Percentiles rank a stretch among this genome's conserved stretches.
These are phyloP conservation scores for Hericium coralloides DNA, from an alignment of 768 basidiomycete species.

Conservation along the genomic window DNA sequence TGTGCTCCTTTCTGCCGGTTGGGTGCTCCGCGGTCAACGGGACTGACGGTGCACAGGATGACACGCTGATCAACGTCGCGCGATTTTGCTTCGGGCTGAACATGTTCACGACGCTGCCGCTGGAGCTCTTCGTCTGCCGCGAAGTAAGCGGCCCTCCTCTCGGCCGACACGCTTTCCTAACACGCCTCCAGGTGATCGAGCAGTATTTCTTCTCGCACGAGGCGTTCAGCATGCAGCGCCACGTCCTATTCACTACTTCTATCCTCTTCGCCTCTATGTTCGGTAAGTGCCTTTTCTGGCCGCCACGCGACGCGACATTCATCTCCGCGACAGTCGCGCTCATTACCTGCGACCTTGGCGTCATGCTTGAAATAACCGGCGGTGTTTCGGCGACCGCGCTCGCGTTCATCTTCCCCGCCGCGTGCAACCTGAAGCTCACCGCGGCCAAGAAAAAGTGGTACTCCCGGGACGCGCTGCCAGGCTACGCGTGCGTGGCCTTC, in stretches of 20 bases:
- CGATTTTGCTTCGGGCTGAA: constrained; percentile 91
- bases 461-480: constrained; percentile 55
- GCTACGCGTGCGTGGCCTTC: constrained; percentile 61
- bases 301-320: not conserved
- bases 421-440: constrained; percentile 73
- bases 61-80: constrained; percentile 91
- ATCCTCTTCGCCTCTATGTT: constrained; percentile 78
- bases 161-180: not conserved
- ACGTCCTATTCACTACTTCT: constrained; percentile 83
- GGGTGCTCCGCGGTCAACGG: not conserved
- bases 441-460: constrained; percentile 52
- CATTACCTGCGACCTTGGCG: constrained; percentile 93
- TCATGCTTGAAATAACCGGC: constrained; percentile 97
- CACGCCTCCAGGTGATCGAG: constrained; percentile 66
- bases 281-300: constrained; percentile 37
- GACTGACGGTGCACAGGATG: constrained; percentile 36
- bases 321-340: constrained; percentile 55
- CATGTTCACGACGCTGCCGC: constrained; percentile 96
- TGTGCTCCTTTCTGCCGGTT: constrained; percentile 12
- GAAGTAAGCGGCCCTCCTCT: constrained; percentile 43
- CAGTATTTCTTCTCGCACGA: constrained; percentile 93
- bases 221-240: constrained; percentile 71
- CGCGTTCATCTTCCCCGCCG: constrained; percentile 88
- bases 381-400: constrained; percentile 88
- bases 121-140: constrained; percentile 95